phyloP scores from a whole-genome alignment of 257 asterid genomes.

The Solanum ahanhuiri region DNA sequence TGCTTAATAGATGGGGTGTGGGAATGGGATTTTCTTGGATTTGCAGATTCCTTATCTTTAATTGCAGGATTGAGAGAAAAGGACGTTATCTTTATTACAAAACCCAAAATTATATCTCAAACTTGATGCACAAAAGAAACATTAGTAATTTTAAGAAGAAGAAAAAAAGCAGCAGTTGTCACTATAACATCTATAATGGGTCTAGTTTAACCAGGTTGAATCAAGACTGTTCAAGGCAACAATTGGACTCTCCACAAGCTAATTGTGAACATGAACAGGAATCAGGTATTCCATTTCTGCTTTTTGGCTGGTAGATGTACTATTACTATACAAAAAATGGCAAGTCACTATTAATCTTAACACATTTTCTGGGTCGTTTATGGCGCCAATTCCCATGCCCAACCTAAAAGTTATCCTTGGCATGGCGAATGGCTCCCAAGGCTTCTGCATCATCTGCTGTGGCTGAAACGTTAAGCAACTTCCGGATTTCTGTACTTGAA shows the following conservation, averaged over 20 bases:
- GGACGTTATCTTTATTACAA: background rate
- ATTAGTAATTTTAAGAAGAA: background rate
- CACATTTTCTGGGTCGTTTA: background rate
- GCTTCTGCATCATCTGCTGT: slow-evolving; percentile 71
- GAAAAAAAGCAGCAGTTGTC: background rate
- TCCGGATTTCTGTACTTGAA: slow-evolving; percentile 68
- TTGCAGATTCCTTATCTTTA: background rate
- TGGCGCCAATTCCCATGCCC: background rate
- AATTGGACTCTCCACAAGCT: background rate
- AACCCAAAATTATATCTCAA: background rate
- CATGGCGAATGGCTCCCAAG: slow-evolving; percentile 61
- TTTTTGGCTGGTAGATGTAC: background rate
- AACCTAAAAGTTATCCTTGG: slow-evolving; percentile 69
- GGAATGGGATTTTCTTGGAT: background rate
- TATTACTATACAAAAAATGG: background rate
- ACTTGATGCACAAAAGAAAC: background rate
- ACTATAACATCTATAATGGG: background rate
- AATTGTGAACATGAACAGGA: background rate
- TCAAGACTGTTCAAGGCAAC: background rate
- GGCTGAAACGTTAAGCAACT: slow-evolving; percentile 48
- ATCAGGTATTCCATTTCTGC: background rate
- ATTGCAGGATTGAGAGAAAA: background rate
- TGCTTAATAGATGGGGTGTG: background rate
- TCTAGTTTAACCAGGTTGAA: background rate
- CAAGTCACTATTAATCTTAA: background rate